These are phyloP conservation scores for Aspergillus quadricinctus DNA, from an alignment of 2,329 filamentous ascomycete genomes.

Conservation along the genomic window DNA sequence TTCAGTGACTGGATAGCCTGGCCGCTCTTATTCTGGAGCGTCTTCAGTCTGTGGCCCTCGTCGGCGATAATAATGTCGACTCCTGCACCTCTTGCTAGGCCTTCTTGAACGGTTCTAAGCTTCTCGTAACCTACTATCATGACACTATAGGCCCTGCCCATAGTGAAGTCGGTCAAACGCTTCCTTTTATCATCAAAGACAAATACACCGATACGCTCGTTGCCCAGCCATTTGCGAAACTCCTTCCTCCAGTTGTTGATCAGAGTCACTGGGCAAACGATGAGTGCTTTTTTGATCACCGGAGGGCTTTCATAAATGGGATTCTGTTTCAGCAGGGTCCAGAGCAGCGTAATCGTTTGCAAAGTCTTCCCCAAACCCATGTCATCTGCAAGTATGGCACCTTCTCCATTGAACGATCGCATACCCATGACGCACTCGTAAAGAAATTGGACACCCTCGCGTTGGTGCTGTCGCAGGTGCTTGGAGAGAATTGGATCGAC, in stretches of 20 bases:
- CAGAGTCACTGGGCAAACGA: constrained; percentile 68
- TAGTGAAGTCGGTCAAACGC: constrained; percentile 64
- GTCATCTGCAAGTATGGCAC: constrained; percentile 68
- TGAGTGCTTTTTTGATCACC: constrained; percentile 65
- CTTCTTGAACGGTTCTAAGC: constrained; percentile 60
- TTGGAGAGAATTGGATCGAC: constrained; percentile 63
- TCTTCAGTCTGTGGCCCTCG: constrained; percentile 65
- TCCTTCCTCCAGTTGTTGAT: constrained; percentile 72
- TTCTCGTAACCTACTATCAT: constrained; percentile 74
- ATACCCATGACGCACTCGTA: constrained; percentile 76
- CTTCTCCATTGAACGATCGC: constrained; percentile 60
- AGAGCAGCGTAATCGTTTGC: constrained; percentile 66
- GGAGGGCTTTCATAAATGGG: constrained; percentile 56
- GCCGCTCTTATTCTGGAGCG: constrained; percentile 64
- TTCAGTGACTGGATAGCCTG: constrained; percentile 61
- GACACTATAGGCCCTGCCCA: constrained; percentile 62
- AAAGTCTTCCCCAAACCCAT: constrained; percentile 73
- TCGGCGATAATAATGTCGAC: constrained; percentile 70
- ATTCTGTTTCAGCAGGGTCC: constrained; percentile 70
- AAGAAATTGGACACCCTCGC: constrained; percentile 65
- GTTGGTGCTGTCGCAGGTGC: constrained; percentile 63
- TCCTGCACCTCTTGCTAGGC: constrained; percentile 57
- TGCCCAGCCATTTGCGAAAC: constrained; percentile 69
- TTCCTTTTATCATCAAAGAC: constrained; percentile 58
- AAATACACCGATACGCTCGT: constrained; percentile 65